Evolutionary conservation across 2,329 filamentous ascomycete genomes (phyloP), one percentile per base, ranked within the genome.

Genomic region (Colletotrichum tamarilloi): DNA sequence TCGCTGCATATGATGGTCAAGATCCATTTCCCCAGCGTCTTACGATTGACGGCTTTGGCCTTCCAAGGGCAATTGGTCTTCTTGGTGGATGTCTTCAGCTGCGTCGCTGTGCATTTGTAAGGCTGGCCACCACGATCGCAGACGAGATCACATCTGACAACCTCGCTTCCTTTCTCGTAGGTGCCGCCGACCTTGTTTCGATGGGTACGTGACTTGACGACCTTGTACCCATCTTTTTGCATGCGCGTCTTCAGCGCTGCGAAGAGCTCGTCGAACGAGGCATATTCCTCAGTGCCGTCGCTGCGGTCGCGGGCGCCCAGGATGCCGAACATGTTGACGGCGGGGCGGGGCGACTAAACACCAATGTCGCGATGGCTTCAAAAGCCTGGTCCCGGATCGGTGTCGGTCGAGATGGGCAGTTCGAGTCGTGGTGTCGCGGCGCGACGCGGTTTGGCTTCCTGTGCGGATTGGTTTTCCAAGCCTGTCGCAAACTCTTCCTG

Each of bases 51-150:
- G 1, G 84, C 84, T 73, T 85, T 86, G 35, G 84, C 84, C 73
- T 84, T 85, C 84, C 84, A 86, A 5, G 84, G 84, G 28, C 84
- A 86, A 62, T 84, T 82, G 0, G 84, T 86, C 79, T 86, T 86
- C 76, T 86, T 86, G 8, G 84, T 86, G 28, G 83, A 82, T 7
- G 84, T 84, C 77, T 85, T 85, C 75, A 84, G 83, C 77, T 85
- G 85, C 5, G 83, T 86, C 7, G 84, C 84, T 77, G 81, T 80
- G 73, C 83, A 84, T 57, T 83, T 83, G 76, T 86, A 86, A 11
- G 84, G 82, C 52, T 84, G 79, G 28, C 84, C 84, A 62, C 84
- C 84, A 58, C 84, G 82, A 74, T 86, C 82, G 76, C 84, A 86
- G n/a, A 85, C 84, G 2, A 86, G 81, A 76, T 86, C 84, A 72